These are phyloP conservation scores for Afroboletus lepidellus DNA, from an alignment of 1,284 basidiomycete genomes.

Conservation along the genomic window DNA sequence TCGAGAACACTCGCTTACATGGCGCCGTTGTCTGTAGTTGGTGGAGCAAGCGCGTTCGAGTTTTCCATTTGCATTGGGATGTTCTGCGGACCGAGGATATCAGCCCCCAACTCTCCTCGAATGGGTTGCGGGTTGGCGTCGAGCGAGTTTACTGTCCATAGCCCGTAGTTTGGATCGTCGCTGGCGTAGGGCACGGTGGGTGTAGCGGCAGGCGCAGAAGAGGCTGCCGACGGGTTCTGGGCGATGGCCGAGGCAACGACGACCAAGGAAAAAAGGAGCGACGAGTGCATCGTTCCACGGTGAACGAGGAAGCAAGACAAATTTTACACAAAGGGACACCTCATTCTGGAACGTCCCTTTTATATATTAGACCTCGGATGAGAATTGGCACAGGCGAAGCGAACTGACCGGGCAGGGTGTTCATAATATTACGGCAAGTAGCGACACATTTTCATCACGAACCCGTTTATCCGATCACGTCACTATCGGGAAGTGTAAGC, in stretches of 20 bases:
- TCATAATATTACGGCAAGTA: background rate
- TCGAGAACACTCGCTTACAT: constrained; percentile 22
- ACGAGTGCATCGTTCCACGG: constrained; percentile 25
- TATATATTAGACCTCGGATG: constrained; percentile 13
- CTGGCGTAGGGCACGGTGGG: constrained; percentile 31
- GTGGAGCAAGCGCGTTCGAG: constrained; percentile 49
- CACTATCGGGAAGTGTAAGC: background rate
- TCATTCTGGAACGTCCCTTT: constrained; percentile 10
- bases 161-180: constrained; percentile 34
- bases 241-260: constrained; percentile 25
- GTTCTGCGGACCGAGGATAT: constrained; percentile 50
- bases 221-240: constrained; percentile 16
- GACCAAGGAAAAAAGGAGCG: constrained; percentile 27
- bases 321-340: constrained; percentile 18
- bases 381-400: background rate
- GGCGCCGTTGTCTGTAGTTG: constrained; percentile 47
- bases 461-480: background rate
- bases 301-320: constrained; percentile 6
- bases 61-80: constrained; percentile 45
- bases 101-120: constrained; percentile 38
- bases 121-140: constrained; percentile 33
- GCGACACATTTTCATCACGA: background rate
- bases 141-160: constrained; percentile 6
- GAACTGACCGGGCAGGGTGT: background rate
- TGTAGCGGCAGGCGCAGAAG: constrained; percentile 4